phyloP scores from a whole-genome alignment of 805 yeast genomes.

The Myxozyma kluyveri region DNA sequence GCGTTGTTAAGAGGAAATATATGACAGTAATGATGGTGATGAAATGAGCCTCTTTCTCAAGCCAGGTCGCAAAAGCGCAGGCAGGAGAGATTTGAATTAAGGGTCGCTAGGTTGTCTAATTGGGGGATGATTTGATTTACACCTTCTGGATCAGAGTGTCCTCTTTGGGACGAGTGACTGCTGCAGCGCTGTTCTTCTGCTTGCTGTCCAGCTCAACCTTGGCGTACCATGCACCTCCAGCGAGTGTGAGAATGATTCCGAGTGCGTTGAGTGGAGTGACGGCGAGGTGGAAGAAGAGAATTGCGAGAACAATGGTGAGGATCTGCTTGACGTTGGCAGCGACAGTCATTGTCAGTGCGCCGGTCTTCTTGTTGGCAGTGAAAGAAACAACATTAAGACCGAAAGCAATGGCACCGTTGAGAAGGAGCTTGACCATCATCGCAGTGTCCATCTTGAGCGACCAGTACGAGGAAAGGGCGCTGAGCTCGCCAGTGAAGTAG shows the following conservation, averaged over 20 bases:
- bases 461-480: slow-evolving; percentile 24
- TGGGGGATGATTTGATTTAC: too few relatives aligned
- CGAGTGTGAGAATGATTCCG: slow-evolving; percentile 33
- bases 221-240: slow-evolving; percentile 37
- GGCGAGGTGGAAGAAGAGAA: slow-evolving; percentile 34
- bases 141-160: slow-evolving; percentile 16
- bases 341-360: slow-evolving; percentile 35
- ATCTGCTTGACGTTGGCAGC: slow-evolving; percentile 36
- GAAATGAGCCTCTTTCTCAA: too few relatives aligned
- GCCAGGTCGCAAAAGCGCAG: too few relatives aligned
- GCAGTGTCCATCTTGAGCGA: slow-evolving; percentile 20
- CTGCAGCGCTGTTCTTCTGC: slow-evolving; percentile 10
- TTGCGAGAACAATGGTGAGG: slow-evolving; percentile 34
- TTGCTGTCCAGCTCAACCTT: slow-evolving; percentile 29
- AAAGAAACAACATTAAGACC: slow-evolving; percentile 35
- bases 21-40: too few relatives aligned
- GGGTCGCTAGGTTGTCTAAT: too few relatives aligned
- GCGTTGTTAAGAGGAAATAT: too few relatives aligned
- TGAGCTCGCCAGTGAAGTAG: slow-evolving; percentile 33
- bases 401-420: slow-evolving; percentile 34
- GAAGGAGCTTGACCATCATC: slow-evolving; percentile 30
- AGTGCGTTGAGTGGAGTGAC: slow-evolving; percentile 33
- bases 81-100: too few relatives aligned
- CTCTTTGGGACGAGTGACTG: slow-evolving; percentile 20
- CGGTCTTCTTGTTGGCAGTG: slow-evolving; percentile 37